phyloP scores from a whole-genome alignment of 2,329 filamentous ascomycete genomes.

The Shiraia sp. region DNA sequence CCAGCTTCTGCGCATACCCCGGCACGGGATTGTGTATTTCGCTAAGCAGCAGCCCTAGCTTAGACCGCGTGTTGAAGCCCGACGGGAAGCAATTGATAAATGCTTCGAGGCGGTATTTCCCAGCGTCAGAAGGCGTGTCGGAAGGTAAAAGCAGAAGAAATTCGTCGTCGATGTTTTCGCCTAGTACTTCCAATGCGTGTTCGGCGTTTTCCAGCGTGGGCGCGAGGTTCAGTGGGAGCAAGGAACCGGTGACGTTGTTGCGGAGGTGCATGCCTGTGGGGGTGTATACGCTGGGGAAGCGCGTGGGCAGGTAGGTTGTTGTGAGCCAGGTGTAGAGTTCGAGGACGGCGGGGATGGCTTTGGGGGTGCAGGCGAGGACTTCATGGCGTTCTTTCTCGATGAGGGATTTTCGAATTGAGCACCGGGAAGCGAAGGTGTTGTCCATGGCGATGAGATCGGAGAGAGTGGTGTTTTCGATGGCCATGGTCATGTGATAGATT shows the following conservation, averaged over 20 bases:
- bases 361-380: constrained; percentile 43
- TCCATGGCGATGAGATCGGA: constrained; percentile 64
- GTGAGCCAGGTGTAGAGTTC: constrained; percentile 63
- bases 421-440: constrained; percentile 59
- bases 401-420: constrained; percentile 54
- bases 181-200: constrained; percentile 53
- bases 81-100: constrained; percentile 61
- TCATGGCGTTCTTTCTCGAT: constrained; percentile 51
- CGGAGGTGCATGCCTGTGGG: constrained; percentile 38
- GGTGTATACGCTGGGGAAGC: constrained; percentile 60
- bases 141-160: constrained; percentile 61
- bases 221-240: constrained; percentile 46
- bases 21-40: constrained; percentile 64
- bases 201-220: constrained; percentile 25
- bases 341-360: constrained; percentile 52
- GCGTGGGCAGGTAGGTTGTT: constrained; percentile 58
- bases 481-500: constrained; percentile 67
- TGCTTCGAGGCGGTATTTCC: constrained; percentile 59
- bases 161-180: constrained; percentile 61
- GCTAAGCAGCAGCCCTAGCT: constrained; percentile 57
- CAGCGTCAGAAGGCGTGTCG: constrained; percentile 21
- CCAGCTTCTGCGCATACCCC: constrained; percentile 59
- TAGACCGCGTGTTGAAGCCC: constrained; percentile 61
- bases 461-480: constrained; percentile 55
- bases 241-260: constrained; percentile 53